Evolutionary conservation across 495 filamentous ascomycete genomes (phyloP), one percentile per base, ranked within the genome.

Genomic region (Tricharina praecox): DNA sequence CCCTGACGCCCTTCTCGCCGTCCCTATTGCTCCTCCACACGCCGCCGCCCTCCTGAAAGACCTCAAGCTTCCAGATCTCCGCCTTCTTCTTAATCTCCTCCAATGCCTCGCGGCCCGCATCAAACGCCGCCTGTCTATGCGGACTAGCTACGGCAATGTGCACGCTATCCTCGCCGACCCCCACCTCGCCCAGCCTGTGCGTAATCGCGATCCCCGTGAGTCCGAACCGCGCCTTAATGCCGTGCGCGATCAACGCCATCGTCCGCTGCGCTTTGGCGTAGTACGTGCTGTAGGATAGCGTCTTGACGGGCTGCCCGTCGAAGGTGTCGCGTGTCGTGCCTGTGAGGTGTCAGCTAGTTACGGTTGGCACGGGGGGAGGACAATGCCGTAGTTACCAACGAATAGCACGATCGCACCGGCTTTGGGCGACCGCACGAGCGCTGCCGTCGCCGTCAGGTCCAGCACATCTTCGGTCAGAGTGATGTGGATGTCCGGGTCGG

Each of bases 41-140:
- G 37, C 72, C 74, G 44, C 82, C 84, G 48, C 75, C 77, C 45
- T 64, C 66, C n/a, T n/a, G n/a, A 73, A 96, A 96, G 58, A 83
- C 79, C 70, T 97, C 90, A 59, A 74, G 68, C 67, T 97, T 97
- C 90, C 90, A 97, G 40, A 97, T 78, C 72, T 97, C 90, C 33
- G 81, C 81, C 50, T 70, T 72, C 56, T 72, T 75, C 67, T 97
- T 97, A 56, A 81, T 84, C 58, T 70, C 66, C 71, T 96, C 88
- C 53, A 97, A 66, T 32, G 85, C 79, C 67, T 88, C 84, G 68
- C 96, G 88, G 0, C 84, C 90, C 0, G 77, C 92, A 53, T 67
- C 66, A 87, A 87, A 97, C 30, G 83, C 90, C 35, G 81, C 82
- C 55, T 77, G 73, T n/a, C 90, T 72, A 70, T 97, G 90, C 35